Percentiles rank a stretch among this genome's conserved stretches.
Conservation (phyloP, 306 rosid species). For the Prunus armeniaca region DNA sequence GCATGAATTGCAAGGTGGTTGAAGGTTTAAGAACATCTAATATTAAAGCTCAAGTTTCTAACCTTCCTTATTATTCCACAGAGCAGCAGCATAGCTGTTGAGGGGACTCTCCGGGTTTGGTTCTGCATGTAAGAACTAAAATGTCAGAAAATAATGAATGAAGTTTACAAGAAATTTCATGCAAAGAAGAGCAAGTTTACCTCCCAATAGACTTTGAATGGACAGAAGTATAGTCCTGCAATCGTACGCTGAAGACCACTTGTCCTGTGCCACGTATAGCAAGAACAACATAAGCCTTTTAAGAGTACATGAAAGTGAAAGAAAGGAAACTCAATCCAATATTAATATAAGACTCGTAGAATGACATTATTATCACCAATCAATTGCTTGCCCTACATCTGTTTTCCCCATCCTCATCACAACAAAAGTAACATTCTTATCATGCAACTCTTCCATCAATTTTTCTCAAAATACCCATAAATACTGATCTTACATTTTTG, state of each 20-base stretch:
- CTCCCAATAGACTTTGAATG: conserved; percentile 91
- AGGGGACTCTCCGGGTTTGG: conserved; percentile 96
- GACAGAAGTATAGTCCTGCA: conserved; percentile 95
- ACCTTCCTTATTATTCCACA: conserved; percentile 92
- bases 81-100: conserved; percentile 85
- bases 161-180: conserved; percentile 9
- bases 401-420: not conserved
- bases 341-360: not conserved
- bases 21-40: not conserved
- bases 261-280: conserved; percentile 52
- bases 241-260: conserved; percentile 99
- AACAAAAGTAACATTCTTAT: not conserved
- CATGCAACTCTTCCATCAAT: not conserved
- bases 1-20: not conserved
- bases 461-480: not conserved
- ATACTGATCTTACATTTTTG: not conserved
- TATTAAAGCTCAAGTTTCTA: conserved; percentile 1
- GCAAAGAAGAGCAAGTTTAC: conserved; percentile 38
- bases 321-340: not conserved
- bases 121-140: conserved; percentile 50
- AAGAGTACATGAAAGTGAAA: not conserved
- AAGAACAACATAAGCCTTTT: conserved; percentile 13
- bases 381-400: not conserved
- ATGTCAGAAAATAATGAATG: conserved; percentile 27
- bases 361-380: not conserved